A percentile compares a stretch with the other conserved stretches of the same genome.
Evolutionary conservation across 257 asterid species (phyloP).

Genomic region (Salvia hispanica): DNA sequence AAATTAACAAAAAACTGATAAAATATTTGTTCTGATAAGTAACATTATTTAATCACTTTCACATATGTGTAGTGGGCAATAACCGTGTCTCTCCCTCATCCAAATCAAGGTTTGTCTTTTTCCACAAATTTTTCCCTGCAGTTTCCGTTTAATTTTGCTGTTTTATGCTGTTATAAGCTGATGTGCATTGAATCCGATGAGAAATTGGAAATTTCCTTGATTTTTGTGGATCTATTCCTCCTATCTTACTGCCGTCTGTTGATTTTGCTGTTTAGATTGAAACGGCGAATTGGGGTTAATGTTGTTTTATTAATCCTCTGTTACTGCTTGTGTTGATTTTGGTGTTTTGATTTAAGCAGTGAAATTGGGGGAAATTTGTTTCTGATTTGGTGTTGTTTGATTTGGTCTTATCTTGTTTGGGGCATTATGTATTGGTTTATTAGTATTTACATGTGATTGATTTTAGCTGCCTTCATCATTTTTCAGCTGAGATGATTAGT

Average conservation of each 20-base stretch:
- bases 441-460: not conserved
- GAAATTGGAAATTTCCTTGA: not conserved
- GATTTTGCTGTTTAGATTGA: slow-evolving; percentile 3
- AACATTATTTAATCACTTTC: too few relatives aligned
- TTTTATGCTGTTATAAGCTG: not conserved
- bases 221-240: too few relatives aligned
- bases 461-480: not conserved
- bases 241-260: too few relatives aligned
- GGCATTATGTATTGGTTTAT: not conserved
- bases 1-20: too few relatives aligned
- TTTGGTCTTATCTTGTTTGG: not conserved
- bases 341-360: not conserved
- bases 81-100: too few relatives aligned
- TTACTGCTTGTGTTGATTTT: too few relatives aligned
- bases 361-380: not conserved
- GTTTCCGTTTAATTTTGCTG: not conserved
- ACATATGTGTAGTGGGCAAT: too few relatives aligned
- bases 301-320: too few relatives aligned
- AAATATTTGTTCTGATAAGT: too few relatives aligned
- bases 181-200: not conserved
- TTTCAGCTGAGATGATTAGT: not conserved
- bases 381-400: not conserved
- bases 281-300: too few relatives aligned
- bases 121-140: not conserved
- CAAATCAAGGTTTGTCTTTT: slow-evolving; percentile 34